Percentiles rank a stretch among this genome's conserved stretches.
Evolutionary conservation across 352 stramenopile genomes (phyloP).

Genomic region (Globisporangium acanthophoron): DNA sequence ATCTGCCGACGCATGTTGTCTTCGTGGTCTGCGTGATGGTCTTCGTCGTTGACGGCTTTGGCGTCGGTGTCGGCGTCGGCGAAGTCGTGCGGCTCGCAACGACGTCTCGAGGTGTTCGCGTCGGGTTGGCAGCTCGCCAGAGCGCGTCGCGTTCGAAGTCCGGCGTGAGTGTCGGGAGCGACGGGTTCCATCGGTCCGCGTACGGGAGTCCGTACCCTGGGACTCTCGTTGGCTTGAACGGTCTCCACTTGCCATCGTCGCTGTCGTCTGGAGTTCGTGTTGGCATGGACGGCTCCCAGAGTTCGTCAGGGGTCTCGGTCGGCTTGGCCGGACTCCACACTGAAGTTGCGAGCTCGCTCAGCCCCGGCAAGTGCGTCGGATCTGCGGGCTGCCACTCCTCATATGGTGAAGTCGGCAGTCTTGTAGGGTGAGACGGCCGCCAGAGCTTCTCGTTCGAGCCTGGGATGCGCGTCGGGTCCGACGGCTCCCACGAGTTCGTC

Average conservation of each 20-base stretch:
- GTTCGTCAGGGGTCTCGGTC: neutral
- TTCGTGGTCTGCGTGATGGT: conserved; percentile 1
- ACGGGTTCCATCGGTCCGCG: neutral
- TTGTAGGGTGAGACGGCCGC: neutral
- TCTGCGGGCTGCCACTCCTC: conserved; percentile 1
- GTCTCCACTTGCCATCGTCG: neutral
- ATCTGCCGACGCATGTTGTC: neutral
- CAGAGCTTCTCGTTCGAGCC: conserved; percentile 2
- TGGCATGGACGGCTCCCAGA: neutral
- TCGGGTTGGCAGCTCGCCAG: neutral
- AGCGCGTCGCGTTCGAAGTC: neutral
- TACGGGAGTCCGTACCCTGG: neutral
- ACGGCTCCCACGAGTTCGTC: neutral
- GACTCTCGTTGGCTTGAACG: neutral
- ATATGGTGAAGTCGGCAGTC: neutral
- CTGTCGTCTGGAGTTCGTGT: neutral
- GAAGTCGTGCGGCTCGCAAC: neutral
- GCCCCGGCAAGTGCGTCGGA: neutral
- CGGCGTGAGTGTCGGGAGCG: neutral
- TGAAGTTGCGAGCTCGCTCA: neutral
- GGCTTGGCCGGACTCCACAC: neutral
- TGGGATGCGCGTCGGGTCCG: neutral
- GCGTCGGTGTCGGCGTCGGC: neutral
- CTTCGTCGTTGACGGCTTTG: neutral
- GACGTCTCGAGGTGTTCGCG: neutral